A percentile compares a stretch with the other conserved stretches of the same genome.
Conservation (phyloP, 2,329 filamentous ascomycete genomes). For the Byssochlamys sp. region DNA sequence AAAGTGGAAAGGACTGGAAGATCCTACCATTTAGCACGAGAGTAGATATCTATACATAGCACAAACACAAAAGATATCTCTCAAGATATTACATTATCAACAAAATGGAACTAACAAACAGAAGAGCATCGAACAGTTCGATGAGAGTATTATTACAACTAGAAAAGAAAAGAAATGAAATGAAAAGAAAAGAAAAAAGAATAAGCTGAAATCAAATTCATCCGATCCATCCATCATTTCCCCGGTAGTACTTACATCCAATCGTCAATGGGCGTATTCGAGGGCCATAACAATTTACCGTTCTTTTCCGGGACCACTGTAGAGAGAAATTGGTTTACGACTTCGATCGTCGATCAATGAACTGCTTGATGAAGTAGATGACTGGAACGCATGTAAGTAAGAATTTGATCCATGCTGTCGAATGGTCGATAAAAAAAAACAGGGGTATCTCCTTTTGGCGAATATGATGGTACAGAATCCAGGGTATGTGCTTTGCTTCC, state of each 20-base stretch:
- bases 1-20: too few species aligned
- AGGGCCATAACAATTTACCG: not conserved
- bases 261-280: not conserved
- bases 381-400: conserved; percentile 11
- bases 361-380: conserved; percentile 24
- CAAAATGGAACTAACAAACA: too few species aligned
- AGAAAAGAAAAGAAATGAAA: not conserved
- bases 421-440: not conserved
- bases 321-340: conserved; percentile 11
- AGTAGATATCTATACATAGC: too few species aligned
- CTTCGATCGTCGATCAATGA: conserved; percentile 26
- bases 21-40: too few species aligned
- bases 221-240: not conserved
- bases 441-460: not conserved
- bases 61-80: too few species aligned
- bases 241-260: not conserved
- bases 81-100: not conserved
- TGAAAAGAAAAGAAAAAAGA: not conserved
- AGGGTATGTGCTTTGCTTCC: not conserved
- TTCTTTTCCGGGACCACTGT: not conserved
- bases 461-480: not conserved
- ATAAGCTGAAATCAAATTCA: not conserved
- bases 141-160: not conserved
- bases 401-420: not conserved
- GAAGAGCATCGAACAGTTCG: too few species aligned